phyloP scores from a whole-genome alignment of 495 filamentous ascomycete species.

The Delitschia confertaspora region DNA sequence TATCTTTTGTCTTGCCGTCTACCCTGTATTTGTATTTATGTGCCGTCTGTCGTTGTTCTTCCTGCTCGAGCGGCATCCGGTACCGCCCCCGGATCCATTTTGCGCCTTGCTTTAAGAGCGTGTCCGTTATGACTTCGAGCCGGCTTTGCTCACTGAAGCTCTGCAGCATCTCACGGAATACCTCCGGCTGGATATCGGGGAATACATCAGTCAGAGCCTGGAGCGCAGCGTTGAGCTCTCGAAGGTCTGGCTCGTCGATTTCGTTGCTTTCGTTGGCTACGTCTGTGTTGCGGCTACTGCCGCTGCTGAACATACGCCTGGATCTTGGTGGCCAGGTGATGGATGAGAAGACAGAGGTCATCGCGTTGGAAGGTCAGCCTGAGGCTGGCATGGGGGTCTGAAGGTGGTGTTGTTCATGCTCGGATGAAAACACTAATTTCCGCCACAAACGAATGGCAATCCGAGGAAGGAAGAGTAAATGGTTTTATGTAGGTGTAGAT shows the following conservation, averaged over 20 bases:
- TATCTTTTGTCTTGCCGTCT: slow-evolving; percentile 8
- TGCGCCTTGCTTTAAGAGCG: slow-evolving; percentile 66
- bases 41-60: slow-evolving; percentile 5
- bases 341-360: slow-evolving; percentile 22
- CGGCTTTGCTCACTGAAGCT: slow-evolving; percentile 75
- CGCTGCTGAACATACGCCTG: background rate
- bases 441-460: too few species aligned
- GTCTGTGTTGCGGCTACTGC: background rate
- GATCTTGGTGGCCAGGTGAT: slow-evolving; percentile 16
- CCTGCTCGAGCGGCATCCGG: slow-evolving; percentile 22
- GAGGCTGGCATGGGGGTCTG: background rate
- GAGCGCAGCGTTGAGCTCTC: slow-evolving; percentile 67
- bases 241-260: slow-evolving; percentile 48
- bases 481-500: too few species aligned
- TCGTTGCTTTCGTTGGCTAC: background rate
- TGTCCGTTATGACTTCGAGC: slow-evolving; percentile 75
- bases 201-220: slow-evolving; percentile 66
- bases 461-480: too few species aligned
- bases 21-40: slow-evolving; percentile 34
- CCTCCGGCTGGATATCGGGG: slow-evolving; percentile 77
- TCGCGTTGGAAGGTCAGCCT: slow-evolving; percentile 7
- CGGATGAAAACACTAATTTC: too few species aligned
- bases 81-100: slow-evolving; percentile 65
- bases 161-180: slow-evolving; percentile 82
- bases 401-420: too few species aligned